These are phyloP conservation scores for Blastobotrys buckinghamii DNA, from an alignment of 1,139 yeast species.

Conservation along the genomic window DNA sequence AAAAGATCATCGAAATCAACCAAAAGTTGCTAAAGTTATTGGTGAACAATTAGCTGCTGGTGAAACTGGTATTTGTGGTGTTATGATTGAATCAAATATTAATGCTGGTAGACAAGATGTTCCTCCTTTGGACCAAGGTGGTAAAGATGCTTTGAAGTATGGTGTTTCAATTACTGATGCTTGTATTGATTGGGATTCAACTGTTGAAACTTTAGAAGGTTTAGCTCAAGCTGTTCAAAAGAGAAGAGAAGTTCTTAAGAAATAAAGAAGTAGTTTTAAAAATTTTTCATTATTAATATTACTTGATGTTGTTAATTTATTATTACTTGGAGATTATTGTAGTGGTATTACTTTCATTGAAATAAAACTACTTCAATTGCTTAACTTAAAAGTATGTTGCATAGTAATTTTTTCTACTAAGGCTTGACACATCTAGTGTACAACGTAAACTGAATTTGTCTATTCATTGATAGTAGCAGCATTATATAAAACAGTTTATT, in stretches of 20 bases:
- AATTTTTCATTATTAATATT: not conserved
- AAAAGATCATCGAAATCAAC: slow-evolving; percentile 89
- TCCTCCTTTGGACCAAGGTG: slow-evolving; percentile 60
- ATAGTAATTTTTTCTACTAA: too few species aligned
- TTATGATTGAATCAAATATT: slow-evolving; percentile 93
- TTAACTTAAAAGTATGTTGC: too few species aligned
- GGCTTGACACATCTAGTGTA: too few species aligned
- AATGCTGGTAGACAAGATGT: slow-evolving; percentile 92
- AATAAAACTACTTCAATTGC: too few species aligned
- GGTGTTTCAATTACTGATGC: slow-evolving; percentile 97
- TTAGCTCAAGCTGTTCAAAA: slow-evolving; percentile 75
- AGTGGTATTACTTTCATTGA: too few species aligned
- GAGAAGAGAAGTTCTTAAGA: slow-evolving; percentile 48
- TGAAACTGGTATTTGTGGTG: slow-evolving; percentile 73
- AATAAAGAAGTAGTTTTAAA: slow-evolving; percentile 1
- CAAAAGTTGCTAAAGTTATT: slow-evolving; percentile 75
- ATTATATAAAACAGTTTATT: too few species aligned
- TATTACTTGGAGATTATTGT: too few species aligned
- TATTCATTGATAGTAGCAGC: too few species aligned
- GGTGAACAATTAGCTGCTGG: slow-evolving; percentile 79
- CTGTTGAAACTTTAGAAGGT: slow-evolving; percentile 62
- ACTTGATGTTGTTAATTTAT: too few species aligned
- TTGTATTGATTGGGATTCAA: slow-evolving; percentile 85
- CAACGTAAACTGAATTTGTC: too few species aligned
- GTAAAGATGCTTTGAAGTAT: slow-evolving; percentile 68